Conservation (phyloP, 805 yeast genomes). For the Pichia thaimueangensis region DNA sequence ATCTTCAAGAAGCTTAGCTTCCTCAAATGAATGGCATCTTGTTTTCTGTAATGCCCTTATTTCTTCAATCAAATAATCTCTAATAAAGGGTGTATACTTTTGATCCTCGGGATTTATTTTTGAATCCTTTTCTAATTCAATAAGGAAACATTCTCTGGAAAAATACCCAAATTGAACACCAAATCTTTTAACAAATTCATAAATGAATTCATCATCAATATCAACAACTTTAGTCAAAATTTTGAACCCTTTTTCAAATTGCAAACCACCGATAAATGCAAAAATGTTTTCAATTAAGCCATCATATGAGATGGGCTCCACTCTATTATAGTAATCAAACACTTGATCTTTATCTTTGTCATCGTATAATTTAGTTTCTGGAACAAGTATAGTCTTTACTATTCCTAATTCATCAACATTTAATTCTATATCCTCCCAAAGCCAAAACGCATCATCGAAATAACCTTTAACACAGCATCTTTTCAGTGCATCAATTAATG, state of each 20-base stretch:
- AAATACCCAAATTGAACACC: conserved; percentile 16
- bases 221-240: conserved; percentile 18
- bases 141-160: conserved; percentile 21
- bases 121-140: conserved; percentile 12
- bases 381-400: conserved; percentile 17
- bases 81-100: conserved; percentile 15
- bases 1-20: conserved; percentile 21
- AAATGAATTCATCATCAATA: conserved; percentile 20
- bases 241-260: conserved; percentile 19
- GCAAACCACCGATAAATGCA: conserved; percentile 17
- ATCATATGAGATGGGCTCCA: conserved; percentile 23
- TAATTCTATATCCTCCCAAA: conserved; percentile 28
- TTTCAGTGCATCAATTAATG: conserved; percentile 31
- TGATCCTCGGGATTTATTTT: background rate
- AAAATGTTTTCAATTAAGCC: conserved; percentile 22
- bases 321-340: conserved; percentile 25
- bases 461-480: conserved; percentile 26
- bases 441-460: conserved; percentile 24
- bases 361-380: conserved; percentile 20
- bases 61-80: conserved; percentile 16
- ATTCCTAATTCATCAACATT: conserved; percentile 24
- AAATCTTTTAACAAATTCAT: conserved; percentile 18
- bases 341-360: conserved; percentile 17
- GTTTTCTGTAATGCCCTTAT: conserved; percentile 11
- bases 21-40: conserved; percentile 15